phyloP scores from a whole-genome alignment of 2,329 filamentous ascomycete species.

The Arachnopeziza araneosa region DNA sequence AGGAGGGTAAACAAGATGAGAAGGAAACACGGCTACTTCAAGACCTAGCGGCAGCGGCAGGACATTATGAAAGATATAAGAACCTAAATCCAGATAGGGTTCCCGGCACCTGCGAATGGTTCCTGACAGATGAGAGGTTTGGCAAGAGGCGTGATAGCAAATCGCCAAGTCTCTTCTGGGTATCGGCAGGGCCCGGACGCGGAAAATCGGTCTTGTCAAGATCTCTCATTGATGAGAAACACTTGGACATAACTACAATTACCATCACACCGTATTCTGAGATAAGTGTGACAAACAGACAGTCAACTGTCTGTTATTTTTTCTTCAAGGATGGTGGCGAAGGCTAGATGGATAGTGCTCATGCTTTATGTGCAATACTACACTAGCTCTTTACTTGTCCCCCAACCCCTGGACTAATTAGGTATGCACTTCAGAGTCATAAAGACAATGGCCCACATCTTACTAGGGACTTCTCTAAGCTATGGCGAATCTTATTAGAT shows the following conservation, averaged over 20 bases:
- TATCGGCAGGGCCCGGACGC: slow-evolving; percentile 36
- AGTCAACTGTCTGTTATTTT: slow-evolving; percentile 36
- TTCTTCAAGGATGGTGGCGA: slow-evolving; percentile 36
- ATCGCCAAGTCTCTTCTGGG: slow-evolving; percentile 28
- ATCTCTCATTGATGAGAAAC: slow-evolving; percentile 28
- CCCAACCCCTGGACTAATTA: slow-evolving; percentile 28
- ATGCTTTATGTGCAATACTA: slow-evolving; percentile 36
- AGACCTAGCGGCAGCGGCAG: slow-evolving; percentile 1
- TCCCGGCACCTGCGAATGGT: slow-evolving; percentile 31
- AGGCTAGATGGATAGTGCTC: slow-evolving; percentile 31
- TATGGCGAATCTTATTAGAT: slow-evolving; percentile 34
- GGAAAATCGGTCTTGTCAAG: slow-evolving; percentile 36
- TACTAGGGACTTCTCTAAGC: slow-evolving; percentile 13
- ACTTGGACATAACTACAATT: slow-evolving; percentile 9
- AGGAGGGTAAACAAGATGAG: slow-evolving; percentile 1
- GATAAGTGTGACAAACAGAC: background rate
- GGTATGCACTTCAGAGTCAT: slow-evolving; percentile 27
- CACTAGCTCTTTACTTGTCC: slow-evolving; percentile 34
- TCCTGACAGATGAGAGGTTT: slow-evolving; percentile 29
- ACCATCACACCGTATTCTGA: slow-evolving; percentile 3
- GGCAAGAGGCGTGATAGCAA: slow-evolving; percentile 26
- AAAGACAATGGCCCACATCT: slow-evolving; percentile 24
- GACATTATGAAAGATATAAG: slow-evolving; percentile 32
- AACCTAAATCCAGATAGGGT: slow-evolving; percentile 23
- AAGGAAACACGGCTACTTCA: slow-evolving; percentile 3